phyloP scores from a whole-genome alignment of 2,329 filamentous ascomycete genomes.

The Colletotrichum gloeosporioides region DNA sequence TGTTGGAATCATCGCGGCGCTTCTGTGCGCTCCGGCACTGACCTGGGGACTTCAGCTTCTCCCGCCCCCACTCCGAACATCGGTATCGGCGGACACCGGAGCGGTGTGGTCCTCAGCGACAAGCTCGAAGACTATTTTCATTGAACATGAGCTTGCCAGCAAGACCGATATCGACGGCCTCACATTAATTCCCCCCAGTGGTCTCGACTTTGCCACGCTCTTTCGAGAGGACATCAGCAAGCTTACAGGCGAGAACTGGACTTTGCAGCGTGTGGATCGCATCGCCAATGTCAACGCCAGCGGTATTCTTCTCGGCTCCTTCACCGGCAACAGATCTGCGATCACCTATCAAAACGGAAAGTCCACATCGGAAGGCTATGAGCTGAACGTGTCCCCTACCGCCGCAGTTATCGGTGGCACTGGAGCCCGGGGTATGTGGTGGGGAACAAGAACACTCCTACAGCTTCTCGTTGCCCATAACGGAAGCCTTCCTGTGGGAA shows the following conservation, averaged over 20 bases:
- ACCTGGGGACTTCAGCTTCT: slow-evolving; percentile 2
- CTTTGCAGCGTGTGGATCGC: slow-evolving; percentile 39
- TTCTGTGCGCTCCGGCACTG: background rate
- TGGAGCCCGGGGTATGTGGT: slow-evolving; percentile 50
- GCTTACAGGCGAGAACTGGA: slow-evolving; percentile 45
- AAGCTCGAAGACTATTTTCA: slow-evolving; percentile 39
- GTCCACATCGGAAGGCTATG: slow-evolving; percentile 55
- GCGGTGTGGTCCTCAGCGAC: background rate
- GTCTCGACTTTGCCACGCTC: slow-evolving; percentile 51
- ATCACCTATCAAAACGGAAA: slow-evolving; percentile 53
- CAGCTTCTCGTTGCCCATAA: slow-evolving; percentile 40
- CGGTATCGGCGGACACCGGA: background rate
- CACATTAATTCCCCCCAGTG: slow-evolving; percentile 56
- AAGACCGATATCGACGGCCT: slow-evolving; percentile 47
- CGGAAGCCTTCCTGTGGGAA: slow-evolving; percentile 32
- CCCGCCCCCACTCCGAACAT: background rate
- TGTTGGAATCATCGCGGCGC: background rate
- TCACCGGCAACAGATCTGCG: slow-evolving; percentile 25
- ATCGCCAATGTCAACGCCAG: slow-evolving; percentile 29
- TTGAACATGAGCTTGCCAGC: slow-evolving; percentile 42
- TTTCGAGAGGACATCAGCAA: slow-evolving; percentile 49
- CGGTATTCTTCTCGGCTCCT: slow-evolving; percentile 48
- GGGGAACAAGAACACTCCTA: slow-evolving; percentile 51
- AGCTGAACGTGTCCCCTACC: slow-evolving; percentile 39
- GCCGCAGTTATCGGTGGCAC: slow-evolving; percentile 43